Conservation (phyloP, 352 stramenopile species). For the Phytophthora quininea region DNA sequence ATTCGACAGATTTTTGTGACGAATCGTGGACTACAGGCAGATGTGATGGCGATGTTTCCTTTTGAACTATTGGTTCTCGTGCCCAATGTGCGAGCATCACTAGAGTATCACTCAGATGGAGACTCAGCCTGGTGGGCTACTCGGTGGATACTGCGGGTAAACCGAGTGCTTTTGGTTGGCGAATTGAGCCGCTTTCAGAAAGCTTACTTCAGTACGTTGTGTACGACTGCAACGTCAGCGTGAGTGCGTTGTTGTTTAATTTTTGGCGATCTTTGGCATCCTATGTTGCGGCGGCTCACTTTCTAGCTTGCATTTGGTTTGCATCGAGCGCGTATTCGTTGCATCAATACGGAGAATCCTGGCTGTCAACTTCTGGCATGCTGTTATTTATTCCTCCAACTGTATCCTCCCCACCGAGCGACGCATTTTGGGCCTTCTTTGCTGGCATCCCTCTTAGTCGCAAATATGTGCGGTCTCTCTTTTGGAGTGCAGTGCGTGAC, state of each 20-base stretch:
- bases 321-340: conserved; percentile 38
- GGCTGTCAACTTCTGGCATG: conserved; percentile 47
- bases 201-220: conserved; percentile 57
- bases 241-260: conserved; percentile 40
- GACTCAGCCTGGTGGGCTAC: conserved; percentile 13
- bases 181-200: conserved; percentile 40
- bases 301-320: conserved; percentile 62
- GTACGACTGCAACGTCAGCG: conserved; percentile 53
- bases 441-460: conserved; percentile 31
- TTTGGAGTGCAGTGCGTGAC: conserved; percentile 62
- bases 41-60: conserved; percentile 47
- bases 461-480: conserved; percentile 60
- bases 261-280: conserved; percentile 45
- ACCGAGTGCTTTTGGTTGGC: conserved; percentile 51
- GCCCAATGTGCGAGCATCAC: conserved; percentile 37
- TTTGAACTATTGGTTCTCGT: conserved; percentile 43
- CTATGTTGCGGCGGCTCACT: conserved; percentile 59
- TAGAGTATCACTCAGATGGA: not conserved
- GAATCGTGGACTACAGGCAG: conserved; percentile 2
- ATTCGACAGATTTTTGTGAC: not conserved
- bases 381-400: not conserved
- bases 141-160: conserved; percentile 49
- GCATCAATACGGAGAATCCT: conserved; percentile 45
- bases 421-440: not conserved
- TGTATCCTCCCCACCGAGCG: not conserved